Base-by-base conservation (phyloP, 2,329 filamentous ascomycete species). In the Chrysoporthe cubensis region DNA sequence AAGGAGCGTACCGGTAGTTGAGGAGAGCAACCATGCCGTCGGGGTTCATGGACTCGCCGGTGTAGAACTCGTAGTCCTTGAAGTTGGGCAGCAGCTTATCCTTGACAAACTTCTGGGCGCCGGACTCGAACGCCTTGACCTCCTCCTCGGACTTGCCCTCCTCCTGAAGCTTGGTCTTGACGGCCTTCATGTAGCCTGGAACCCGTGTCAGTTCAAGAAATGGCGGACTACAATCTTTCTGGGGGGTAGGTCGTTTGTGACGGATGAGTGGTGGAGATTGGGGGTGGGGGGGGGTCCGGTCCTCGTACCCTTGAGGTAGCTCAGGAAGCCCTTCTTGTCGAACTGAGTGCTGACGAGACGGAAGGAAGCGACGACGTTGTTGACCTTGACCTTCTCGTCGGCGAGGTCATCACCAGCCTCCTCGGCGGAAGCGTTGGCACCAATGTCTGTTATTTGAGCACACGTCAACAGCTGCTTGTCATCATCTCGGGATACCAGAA, bases 371-470 rank as follows among this genome's bases (percentile, higher is more conserved):
- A 97, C 88, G 71, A 98, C 90, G 83, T 99, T 94, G 86, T 97
- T 96, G 84, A 97, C 94, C 79, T 89, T 88, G 82, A 90, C 81
- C 68, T 81, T 80, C 60, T 74, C 66, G 75, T 96, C 93, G 62
- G 97, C 94, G 75, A 89, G 75, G 72, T 80, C 91, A 75, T 94
- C 93, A 0, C 90, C 92, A 66, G 85, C 92, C 79, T 91, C 95
- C 85, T 98, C 96, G 71, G 96, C 94, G 75, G 95, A 98, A 75
- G 96, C 92, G 83, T 99, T 99, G 86, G 94, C 96, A 81, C 96
- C 96, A 76, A 87, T 96, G 81, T 96, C 91, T 93, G 67, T 43
- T 65, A 6, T 18, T 57, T 3, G 2, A 34, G 14, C 3, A 46
- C n/a, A 18, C 18, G 62, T 67, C 32, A 62, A n/a, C n/a, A 26